Base-by-base conservation (phyloP, 2,329 filamentous ascomycete species). In the Dendrostoma leiphaemia region DNA sequence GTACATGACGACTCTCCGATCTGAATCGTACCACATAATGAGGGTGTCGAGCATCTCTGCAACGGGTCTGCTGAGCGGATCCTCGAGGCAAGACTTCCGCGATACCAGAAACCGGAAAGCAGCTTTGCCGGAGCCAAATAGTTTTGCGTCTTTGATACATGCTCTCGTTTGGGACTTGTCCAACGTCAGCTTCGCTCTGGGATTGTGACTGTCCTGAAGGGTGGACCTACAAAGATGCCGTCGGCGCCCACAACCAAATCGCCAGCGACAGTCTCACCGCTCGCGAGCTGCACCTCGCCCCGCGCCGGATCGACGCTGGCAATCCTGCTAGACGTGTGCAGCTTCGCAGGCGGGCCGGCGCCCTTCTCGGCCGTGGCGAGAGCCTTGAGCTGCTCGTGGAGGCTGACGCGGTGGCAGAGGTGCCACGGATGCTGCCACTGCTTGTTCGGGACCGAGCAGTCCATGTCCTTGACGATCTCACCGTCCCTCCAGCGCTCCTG, bases 101-200 rank as follows among this genome's bases (percentile, higher is more conserved):
- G 74, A 68, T 0, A 85, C 71, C 5, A 83, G 63, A 64, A 83
- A 85, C 7, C 82, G 73, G 62, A 82, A 85, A 1, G 81, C 80
- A 40, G 75, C 80, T 62, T 82, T 82, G 3, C 81, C 81, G 3
- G 74, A 77, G 29, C 71, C 69, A 46, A 74, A 73, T 1, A 74
- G 65, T 21, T 54, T 64, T 19, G 54, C 37, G 15, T 67, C 60
- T n/a, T 61, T 60, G 46, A 66, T 60, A 12, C 50, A 55, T 23
- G 49, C 38, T n/a, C 64, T 59, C 23, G 71, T 63, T 4, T 64
- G 66, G 0, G 70, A 65, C 38, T n/a, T 65, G 37, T 56, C 58
- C 1, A 17, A 23, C 2, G 17, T 53, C 7, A 52, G 40, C 15
- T 17, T n/a, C 15, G 29, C 13, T 17, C 10, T 13, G 7, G 3